Base-by-base conservation (phyloP, 2,329 filamentous ascomycete genomes). In the Aspergillus piperis region DNA sequence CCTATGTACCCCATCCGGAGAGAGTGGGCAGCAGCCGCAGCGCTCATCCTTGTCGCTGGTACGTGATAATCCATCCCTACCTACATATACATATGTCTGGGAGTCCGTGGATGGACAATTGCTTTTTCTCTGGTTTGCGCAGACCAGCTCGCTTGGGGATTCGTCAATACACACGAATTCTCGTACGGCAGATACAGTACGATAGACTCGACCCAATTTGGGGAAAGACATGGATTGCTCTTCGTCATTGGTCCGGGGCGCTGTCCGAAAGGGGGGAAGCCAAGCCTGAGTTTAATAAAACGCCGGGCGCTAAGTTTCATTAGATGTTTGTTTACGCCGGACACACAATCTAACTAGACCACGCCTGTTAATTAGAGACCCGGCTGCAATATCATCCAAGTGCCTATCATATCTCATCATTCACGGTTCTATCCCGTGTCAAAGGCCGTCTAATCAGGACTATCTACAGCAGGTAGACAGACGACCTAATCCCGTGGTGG, bases 281-380 rank as follows among this genome's bases (percentile, higher is more conserved):
- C 60, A 62, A 62, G 60, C n/a, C 52, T 59, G 57, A 62, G 60
- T 44, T 62, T 62, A 62, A 59, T 62, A 42, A 62, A 60, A 62
- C 52, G 49, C 60, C 52, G 59, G 49, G 25, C 38, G 41, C 41
- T 23, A 58, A 36, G 57, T 59, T 59, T 59, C 57, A 55, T 47
- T 53, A 51, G 42, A 57, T 38, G 44, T 49, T 49, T 49, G 44
- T 49, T 49, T 49, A 49, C 44, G 44, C 21, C 15, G 21, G 25
- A 27, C 47, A 50, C 15, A 27, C 27, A 50, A 50, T 50, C 8
- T 50, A 50, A 50, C 47, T 44, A 44, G 41, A 44, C 41, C 41
- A 30, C 47, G 25, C 47, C n/a, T 17, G 25, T 50, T 50, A 50
- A 50, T 50, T 17, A 27, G 47, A 50, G 25, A n/a, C 47, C 47